A percentile compares a stretch with the other conserved stretches of the same genome.
Evolutionary conservation across 768 basidiomycete genomes (phyloP).

Genomic region (Amanita inopinata): DNA sequence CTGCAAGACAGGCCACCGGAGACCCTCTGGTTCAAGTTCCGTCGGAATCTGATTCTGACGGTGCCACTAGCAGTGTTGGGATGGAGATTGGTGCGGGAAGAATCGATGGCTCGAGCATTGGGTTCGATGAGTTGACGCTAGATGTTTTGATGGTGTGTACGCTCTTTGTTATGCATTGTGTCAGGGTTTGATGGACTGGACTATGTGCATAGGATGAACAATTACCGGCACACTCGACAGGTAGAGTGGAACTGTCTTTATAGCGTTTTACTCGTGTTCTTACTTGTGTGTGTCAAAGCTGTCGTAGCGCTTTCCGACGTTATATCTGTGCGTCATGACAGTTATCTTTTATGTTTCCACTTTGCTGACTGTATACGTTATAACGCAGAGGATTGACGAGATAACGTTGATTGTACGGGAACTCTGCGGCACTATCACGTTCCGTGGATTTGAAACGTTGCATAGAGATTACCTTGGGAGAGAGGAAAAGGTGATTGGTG

Average conservation of each 20-base stretch:
- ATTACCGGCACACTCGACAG: constrained; percentile 33
- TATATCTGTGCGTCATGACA: constrained; percentile 22
- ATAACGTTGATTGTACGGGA: constrained; percentile 27
- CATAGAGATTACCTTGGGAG: constrained; percentile 27
- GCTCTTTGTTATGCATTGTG: too few species aligned
- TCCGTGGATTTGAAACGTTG: constrained; percentile 28
- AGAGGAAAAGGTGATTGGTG: constrained; percentile 19
- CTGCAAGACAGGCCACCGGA: constrained; percentile 4
- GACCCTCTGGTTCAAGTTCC: constrained; percentile 2
- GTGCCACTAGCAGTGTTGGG: too few species aligned
- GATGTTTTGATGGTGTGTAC: constrained; percentile 27
- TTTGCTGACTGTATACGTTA: neutral
- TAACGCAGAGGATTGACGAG: constrained; percentile 29
- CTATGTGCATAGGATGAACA: constrained; percentile 25
- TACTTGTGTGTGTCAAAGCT: constrained; percentile 15
- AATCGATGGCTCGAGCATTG: too few species aligned
- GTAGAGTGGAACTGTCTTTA: constrained; percentile 14
- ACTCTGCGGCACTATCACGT: constrained; percentile 32
- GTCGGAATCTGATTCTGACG: constrained; percentile 10
- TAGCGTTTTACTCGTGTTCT: neutral
- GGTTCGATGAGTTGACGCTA: constrained; percentile 31
- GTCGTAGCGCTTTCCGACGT: constrained; percentile 30
- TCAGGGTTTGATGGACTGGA: neutral
- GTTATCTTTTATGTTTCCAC: neutral
- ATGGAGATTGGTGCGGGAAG: too few species aligned